These are phyloP conservation scores for Cephaloascus albidus DNA, from an alignment of 805 yeast genomes.

Conservation along the genomic window DNA sequence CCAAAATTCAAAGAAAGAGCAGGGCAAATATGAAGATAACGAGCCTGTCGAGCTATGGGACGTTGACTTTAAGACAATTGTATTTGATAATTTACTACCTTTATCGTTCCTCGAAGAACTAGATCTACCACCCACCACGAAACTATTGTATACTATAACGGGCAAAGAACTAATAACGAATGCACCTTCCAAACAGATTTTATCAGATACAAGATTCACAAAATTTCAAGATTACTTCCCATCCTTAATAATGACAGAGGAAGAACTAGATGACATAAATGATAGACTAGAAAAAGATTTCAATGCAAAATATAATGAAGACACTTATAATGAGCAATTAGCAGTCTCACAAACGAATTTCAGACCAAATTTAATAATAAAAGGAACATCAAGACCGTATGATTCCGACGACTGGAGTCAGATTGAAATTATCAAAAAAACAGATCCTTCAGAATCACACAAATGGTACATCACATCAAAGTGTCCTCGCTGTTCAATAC, in stretches of 20 bases:
- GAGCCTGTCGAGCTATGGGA: slow-evolving; percentile 11
- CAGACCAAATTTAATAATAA: neutral
- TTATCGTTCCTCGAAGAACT: slow-evolving; percentile 7
- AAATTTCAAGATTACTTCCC: slow-evolving; percentile 1
- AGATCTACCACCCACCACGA: slow-evolving; percentile 9
- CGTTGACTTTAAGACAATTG: slow-evolving; percentile 8
- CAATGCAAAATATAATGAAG: neutral
- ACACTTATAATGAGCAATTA: neutral
- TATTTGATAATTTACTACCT: slow-evolving; percentile 9
- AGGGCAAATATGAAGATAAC: neutral
- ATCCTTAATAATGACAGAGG: neutral
- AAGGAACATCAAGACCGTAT: neutral
- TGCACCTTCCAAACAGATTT: slow-evolving; percentile 7
- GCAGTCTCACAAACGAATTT: neutral
- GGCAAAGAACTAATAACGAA: slow-evolving; percentile 16
- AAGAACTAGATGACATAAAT: neutral
- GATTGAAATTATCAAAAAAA: neutral
- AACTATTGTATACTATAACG: slow-evolving; percentile 10
- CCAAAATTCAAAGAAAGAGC: neutral
- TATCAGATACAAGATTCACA: slow-evolving; percentile 1
- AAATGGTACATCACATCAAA: slow-evolving; percentile 1
- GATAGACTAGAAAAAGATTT: neutral
- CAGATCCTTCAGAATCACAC: neutral
- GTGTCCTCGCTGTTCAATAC: slow-evolving; percentile 1
- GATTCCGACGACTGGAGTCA: neutral